Evolutionary conservation across 805 yeast genomes (phyloP), one percentile per base, ranked within the genome.

Genomic region (Teunomyces stri): DNA sequence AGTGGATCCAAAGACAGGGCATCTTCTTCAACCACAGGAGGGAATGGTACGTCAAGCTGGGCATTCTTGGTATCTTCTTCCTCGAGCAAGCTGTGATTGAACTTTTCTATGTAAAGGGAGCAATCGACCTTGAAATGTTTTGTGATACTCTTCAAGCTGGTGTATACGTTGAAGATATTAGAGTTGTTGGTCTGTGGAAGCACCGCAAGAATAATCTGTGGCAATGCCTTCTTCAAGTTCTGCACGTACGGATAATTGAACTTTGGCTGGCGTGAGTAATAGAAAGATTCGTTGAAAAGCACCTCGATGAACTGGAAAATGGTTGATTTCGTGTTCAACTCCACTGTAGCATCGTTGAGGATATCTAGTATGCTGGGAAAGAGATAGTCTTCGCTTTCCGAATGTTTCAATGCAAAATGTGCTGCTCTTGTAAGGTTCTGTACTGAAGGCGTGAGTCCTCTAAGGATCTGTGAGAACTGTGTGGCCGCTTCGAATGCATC

Each of bases 401-500:
- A 59, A 56, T 84, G 72, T 51, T 76, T 74, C 51, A 83, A 62
- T 2, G 87, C 79, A 60, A 80, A 83, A 49, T 72, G 74, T 1
- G 83, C 78, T 6, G 82, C 76, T 43, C 76, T 76, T 7, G 69
- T 64, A 28, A 81, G 68, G n/a, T 72, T 69, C 54, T 68, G 78
- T 43, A 72, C 67, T 1, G 89, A 77, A 0, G 96, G 91, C 37
- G 81, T 83, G 36, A 92, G 68, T 5, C 74, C 64, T 54, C 82
- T 76, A 46, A 91, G 72, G 38, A 82, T 78, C 55, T 83, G 87
- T 5, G 81, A 75, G 57, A 91, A 85, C 64, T 85, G 86, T 40
- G 89, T 69, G 49, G 92, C 78, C 4, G 91, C 90, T 59, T 89
- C 96, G 63, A 92, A 88, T 0, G 96, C 84, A 61, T 91, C 97